Evolutionary conservation across 768 basidiomycete species (phyloP).

Genomic region (Kwoniella pini): DNA sequence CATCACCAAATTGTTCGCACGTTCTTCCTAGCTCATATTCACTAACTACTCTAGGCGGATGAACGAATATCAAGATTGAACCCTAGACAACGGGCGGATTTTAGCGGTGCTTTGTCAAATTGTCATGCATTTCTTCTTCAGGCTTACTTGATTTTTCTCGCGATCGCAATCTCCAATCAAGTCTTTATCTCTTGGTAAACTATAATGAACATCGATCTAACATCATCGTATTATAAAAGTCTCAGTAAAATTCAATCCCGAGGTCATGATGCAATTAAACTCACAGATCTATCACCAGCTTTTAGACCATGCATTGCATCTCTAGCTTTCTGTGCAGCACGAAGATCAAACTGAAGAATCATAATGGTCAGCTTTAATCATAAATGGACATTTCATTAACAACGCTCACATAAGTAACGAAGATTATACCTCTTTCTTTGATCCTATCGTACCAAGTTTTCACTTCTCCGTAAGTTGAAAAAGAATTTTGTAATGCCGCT

Average conservation of each 20-base stretch:
- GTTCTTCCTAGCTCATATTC: constrained; percentile 82
- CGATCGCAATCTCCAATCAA: constrained; percentile 62
- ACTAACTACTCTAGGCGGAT: constrained; percentile 70
- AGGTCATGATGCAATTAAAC: constrained; percentile 50
- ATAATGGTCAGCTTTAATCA: too few relatives aligned
- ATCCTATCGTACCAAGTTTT: constrained; percentile 97
- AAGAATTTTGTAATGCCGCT: constrained; percentile 75
- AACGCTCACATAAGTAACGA: constrained; percentile 88
- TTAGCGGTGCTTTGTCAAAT: neutral
- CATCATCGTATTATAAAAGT: neutral
- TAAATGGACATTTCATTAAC: too few relatives aligned
- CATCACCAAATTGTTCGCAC: constrained; percentile 86
- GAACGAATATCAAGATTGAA: constrained; percentile 73
- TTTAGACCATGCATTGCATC: constrained; percentile 86
- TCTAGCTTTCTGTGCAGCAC: constrained; percentile 87
- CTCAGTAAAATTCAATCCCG: too few relatives aligned
- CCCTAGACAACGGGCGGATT: constrained; percentile 61
- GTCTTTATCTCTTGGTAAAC: constrained; percentile 84
- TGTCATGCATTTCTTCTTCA: too few relatives aligned
- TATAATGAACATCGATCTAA: constrained; percentile 98
- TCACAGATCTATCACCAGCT: constrained; percentile 82
- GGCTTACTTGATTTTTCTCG: constrained; percentile 79
- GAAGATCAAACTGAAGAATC: constrained; percentile 73
- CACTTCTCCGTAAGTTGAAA: constrained; percentile 92
- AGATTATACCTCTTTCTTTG: constrained; percentile 94